Base-by-base conservation (phyloP, 2,329 filamentous ascomycete species). In the Aspergillus luchuensis region DNA sequence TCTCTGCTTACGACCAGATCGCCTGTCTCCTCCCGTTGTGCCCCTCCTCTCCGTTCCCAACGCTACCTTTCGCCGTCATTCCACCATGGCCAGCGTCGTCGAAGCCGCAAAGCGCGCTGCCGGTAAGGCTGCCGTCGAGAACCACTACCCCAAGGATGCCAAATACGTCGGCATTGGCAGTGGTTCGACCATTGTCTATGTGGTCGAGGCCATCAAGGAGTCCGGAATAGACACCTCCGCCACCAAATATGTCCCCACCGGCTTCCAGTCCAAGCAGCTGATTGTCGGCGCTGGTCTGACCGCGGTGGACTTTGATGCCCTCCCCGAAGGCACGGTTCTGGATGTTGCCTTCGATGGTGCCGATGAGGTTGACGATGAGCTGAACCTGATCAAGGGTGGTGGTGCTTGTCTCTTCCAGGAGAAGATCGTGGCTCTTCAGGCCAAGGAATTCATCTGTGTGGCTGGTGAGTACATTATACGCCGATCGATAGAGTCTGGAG, bases 341-440 rank as follows among this genome's bases (percentile, higher is more conserved):
- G 94, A 98, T 71, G 90, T 98, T 17, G 91, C 91, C 53, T 99
- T 99, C 74, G 95, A 99, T 73, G 95, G 95, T 57, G 95, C 95
- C 4, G 95, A 99, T 75, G 95, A 99, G 81, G 92, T 99, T 33
- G 95, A 99, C 74, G 88, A 91, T 50, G 91, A 96, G 56, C 80
- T 99, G 62, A 99, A 98, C 78, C 92, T 94, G 73, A 98, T 99
- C 81, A 98, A 98, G 81, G 95, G 95, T 57, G 95, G 95, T 53
- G 95, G 95, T 60, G 95, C 92, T n/a, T 99, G 95, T 78, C 80
- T 98, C 59, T 96, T 97, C 81, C 95, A 98, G 78, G 95, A 99
- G 80, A 99, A 99, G 82, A 83, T 99, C 38, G 93, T 99, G 4
- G 93, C 93, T 5, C 87, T 91, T 62, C 86, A 90, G 53, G 89